Conservation (phyloP, 2,329 filamentous ascomycete genomes). For the Didymellaceae sp. region DNA sequence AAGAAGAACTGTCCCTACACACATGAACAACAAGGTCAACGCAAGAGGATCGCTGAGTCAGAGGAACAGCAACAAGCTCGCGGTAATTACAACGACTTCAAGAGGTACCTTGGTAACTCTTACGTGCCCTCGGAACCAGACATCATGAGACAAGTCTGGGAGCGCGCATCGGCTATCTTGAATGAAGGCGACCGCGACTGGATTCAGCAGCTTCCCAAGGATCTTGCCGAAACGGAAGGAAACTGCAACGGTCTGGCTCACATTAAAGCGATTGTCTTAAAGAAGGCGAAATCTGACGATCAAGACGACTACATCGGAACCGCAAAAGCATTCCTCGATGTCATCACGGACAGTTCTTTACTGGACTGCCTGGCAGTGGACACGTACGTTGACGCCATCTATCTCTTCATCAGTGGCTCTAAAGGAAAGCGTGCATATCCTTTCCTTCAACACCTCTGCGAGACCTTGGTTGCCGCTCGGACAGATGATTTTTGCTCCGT, state of each 20-base stretch:
- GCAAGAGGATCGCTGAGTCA: constrained; percentile 21
- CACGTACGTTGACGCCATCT: constrained; percentile 41
- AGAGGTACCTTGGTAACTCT: constrained; percentile 27
- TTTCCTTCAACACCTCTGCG: constrained; percentile 40
- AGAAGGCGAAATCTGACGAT: not conserved
- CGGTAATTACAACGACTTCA: constrained; percentile 39
- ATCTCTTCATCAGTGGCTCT: constrained; percentile 43
- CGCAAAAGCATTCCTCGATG: constrained; percentile 23
- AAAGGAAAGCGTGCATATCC: constrained; percentile 37
- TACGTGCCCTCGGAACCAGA: constrained; percentile 22
- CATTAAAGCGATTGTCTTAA: constrained; percentile 27
- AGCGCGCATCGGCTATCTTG: constrained; percentile 36
- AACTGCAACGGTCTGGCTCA: constrained; percentile 36
- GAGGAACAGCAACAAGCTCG: constrained; percentile 31
- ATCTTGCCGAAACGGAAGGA: constrained; percentile 39
- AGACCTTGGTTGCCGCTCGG: constrained; percentile 13
- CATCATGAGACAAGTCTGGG: constrained; percentile 36
- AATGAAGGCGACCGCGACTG: constrained; percentile 39
- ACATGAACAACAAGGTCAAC: not conserved
- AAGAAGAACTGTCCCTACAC: not conserved
- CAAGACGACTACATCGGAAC: constrained; percentile 9
- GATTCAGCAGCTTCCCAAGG: constrained; percentile 40
- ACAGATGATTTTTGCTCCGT: not conserved
- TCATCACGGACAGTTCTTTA: constrained; percentile 44
- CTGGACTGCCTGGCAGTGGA: constrained; percentile 47